Evolutionary conservation across 495 filamentous ascomycete genomes (phyloP), one percentile per base, ranked within the genome.

Genomic region (Tuber melanosporum): DNA sequence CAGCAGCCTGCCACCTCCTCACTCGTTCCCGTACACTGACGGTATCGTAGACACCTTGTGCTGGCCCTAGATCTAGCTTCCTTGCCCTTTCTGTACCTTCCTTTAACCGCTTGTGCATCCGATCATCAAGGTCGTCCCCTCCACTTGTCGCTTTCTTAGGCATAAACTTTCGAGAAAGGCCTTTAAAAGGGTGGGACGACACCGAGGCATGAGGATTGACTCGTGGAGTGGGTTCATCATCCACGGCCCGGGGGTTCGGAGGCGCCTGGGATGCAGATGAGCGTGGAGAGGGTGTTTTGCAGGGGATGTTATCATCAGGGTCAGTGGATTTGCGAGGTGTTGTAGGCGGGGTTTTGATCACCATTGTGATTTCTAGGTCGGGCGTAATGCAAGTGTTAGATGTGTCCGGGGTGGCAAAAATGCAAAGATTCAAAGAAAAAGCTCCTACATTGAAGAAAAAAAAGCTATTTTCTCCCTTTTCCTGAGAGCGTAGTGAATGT

Each of bases 41-140:
- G 1, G 87, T 89, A 77, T 90, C 89, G 75, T 88, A 87, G 57
- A 86, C 71, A 4, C 88, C 88, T 42, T 86, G 81, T 3, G 88
- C 85, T 15, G 83, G 81, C 4, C 88, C 88, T 45, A 89, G 86
- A 81, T 89, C 88, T n/a, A 89, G 41, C 71, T 79, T 81, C 71
- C 52, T 80, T 44, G 73, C 77, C 73, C 71, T 45, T 41, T 80
- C 78, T 46, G 39, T 41, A 46, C 77, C 80, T 52, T 78, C 77
- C 46, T 82, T 82, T 6, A 81, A 76, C 57, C 73, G 79, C 49
- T 76, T 80, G 70, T 82, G 77, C 22, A 75, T 76, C 26, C 77
- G 73, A 36, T 80, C 78, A 39, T 80, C 78, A n/a, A 76, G 78
- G n/a, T 83, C 80, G 49, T 80, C 73, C 20, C 70, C 73, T 32